phyloP scores from a whole-genome alignment of 331 rosid genomes.

The Arachis monticola region DNA sequence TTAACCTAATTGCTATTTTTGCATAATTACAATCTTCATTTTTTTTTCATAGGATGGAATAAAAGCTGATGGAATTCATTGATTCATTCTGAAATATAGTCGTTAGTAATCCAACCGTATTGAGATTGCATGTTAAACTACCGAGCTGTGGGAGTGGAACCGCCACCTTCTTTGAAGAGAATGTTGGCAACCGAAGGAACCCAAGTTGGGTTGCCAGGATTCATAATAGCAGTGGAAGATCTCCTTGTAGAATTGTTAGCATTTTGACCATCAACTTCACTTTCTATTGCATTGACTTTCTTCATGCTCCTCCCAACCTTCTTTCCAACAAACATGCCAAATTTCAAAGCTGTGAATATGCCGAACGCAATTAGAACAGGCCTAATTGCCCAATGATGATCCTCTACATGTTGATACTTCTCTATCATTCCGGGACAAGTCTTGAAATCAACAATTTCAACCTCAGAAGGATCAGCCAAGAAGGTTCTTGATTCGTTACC shows the following conservation, averaged over 20 bases:
- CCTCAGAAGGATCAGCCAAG: conserved; percentile 89
- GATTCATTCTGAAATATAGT: conserved; percentile 6
- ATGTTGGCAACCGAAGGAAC: conserved; percentile 53
- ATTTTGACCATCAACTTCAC: conserved; percentile 47
- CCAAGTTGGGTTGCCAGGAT: too few relatives aligned
- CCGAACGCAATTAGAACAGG: conserved; percentile 68
- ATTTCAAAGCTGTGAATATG: conserved; percentile 61
- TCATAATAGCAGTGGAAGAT: not conserved
- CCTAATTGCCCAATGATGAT: conserved; percentile 79
- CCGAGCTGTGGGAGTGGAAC: conserved; percentile 38
- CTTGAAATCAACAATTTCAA: conserved; percentile 66
- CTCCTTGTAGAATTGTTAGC: conserved; percentile 26
- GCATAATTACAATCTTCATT: conserved; percentile 13
- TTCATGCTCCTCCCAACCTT: conserved; percentile 54
- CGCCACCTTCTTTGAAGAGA: conserved; percentile 56
- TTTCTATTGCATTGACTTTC: conserved; percentile 36
- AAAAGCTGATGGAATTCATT: conserved; percentile 22
- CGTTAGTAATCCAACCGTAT: conserved; percentile 17
- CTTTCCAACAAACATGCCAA: conserved; percentile 58
- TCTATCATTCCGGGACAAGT: conserved; percentile 69
- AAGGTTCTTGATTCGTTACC: conserved; percentile 57
- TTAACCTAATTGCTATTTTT: not conserved
- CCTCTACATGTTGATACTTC: conserved; percentile 81
- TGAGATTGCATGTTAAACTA: conserved; percentile 29
- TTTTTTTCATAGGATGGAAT: conserved; percentile 21